A percentile compares a stretch with the other conserved stretches of the same genome.
Conservation (phyloP, 2,329 filamentous ascomycete species). For the Fusarium nematophilum region DNA sequence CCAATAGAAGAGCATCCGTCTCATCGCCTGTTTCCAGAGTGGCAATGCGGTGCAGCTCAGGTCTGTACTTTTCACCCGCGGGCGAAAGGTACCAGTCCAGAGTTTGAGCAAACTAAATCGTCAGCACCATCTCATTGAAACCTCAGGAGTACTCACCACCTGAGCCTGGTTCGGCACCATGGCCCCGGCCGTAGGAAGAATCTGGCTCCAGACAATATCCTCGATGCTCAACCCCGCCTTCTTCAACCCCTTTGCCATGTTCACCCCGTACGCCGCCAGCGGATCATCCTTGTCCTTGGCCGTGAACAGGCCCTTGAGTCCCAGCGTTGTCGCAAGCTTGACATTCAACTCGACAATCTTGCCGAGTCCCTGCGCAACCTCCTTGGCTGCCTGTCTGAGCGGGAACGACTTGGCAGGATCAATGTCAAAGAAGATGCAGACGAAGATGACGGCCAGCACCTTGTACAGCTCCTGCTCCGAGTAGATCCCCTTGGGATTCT, state of each 20-base stretch:
- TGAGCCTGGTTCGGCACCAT: slow-evolving; percentile 79
- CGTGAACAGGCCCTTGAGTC: slow-evolving; percentile 61
- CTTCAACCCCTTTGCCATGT: slow-evolving; percentile 72
- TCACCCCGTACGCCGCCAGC: slow-evolving; percentile 72
- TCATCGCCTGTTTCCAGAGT: slow-evolving; percentile 64
- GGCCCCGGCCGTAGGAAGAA: slow-evolving; percentile 74
- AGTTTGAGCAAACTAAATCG: slow-evolving; percentile 72
- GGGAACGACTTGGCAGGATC: slow-evolving; percentile 76
- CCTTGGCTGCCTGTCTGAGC: slow-evolving; percentile 67
- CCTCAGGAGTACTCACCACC: too few species aligned
- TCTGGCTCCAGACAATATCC: slow-evolving; percentile 77
- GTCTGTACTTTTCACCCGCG: slow-evolving; percentile 65
- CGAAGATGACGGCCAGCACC: slow-evolving; percentile 73
- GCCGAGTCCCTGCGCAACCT: slow-evolving; percentile 69
- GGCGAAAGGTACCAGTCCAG: slow-evolving; percentile 78
- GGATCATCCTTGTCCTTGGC: slow-evolving; percentile 62
- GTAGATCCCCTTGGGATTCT: slow-evolving; percentile 69
- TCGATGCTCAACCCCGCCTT: slow-evolving; percentile 71
- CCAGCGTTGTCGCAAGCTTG: slow-evolving; percentile 62
- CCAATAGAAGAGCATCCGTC: slow-evolving; percentile 72
- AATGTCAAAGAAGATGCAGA: slow-evolving; percentile 72
- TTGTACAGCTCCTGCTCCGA: slow-evolving; percentile 68
- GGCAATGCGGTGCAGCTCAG: slow-evolving; percentile 71
- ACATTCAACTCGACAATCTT: slow-evolving; percentile 72
- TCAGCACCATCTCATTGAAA: slow-evolving; percentile 27